Percentiles rank a stretch among this genome's conserved stretches.
These are phyloP conservation scores for Laburnicola sp. DNA, from an alignment of 2,329 filamentous ascomycete genomes.

Conservation along the genomic window DNA sequence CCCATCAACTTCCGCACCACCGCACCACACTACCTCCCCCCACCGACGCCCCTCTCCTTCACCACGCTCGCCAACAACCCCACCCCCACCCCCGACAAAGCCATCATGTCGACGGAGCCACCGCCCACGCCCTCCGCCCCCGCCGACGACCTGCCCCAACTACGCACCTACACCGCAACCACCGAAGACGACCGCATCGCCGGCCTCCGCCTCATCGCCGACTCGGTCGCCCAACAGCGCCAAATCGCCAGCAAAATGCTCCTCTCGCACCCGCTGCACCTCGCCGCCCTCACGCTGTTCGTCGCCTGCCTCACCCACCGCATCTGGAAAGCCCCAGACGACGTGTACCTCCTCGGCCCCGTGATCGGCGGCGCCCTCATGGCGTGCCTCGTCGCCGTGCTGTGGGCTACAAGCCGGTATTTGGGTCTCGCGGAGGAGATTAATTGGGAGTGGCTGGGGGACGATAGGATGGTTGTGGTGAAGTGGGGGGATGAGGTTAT, in stretches of 20 bases:
- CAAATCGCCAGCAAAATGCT: constrained; percentile 66
- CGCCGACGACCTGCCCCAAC: constrained; percentile 53
- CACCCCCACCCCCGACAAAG: constrained; percentile 35
- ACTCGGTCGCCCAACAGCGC: constrained; percentile 81
- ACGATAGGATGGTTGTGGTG: constrained; percentile 60
- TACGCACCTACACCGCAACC: constrained; percentile 61
- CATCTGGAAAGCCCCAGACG: constrained; percentile 48
- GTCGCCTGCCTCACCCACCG: constrained; percentile 46
- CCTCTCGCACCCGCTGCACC: constrained; percentile 41
- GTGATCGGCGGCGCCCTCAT: constrained; percentile 65
- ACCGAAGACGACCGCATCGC: constrained; percentile 64
- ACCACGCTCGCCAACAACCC: constrained; percentile 48
- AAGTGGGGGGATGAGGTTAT: constrained; percentile 70
- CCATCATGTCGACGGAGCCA: constrained; percentile 42
- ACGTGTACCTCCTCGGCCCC: constrained; percentile 60
- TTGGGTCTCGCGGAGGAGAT: constrained; percentile 64
- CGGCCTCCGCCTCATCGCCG: constrained; percentile 73
- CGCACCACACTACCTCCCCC: constrained; percentile 57
- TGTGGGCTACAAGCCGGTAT: constrained; percentile 65
- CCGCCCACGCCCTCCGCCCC: constrained; percentile 25
- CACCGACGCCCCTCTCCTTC: constrained; percentile 49
- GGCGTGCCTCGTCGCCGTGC: constrained; percentile 64
- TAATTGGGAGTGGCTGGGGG: constrained; percentile 64
- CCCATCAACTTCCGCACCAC: constrained; percentile 60
- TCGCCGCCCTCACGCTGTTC: constrained; percentile 46